phyloP scores from a whole-genome alignment of 2,329 filamentous ascomycete genomes.

The Monosporascus sp. region DNA sequence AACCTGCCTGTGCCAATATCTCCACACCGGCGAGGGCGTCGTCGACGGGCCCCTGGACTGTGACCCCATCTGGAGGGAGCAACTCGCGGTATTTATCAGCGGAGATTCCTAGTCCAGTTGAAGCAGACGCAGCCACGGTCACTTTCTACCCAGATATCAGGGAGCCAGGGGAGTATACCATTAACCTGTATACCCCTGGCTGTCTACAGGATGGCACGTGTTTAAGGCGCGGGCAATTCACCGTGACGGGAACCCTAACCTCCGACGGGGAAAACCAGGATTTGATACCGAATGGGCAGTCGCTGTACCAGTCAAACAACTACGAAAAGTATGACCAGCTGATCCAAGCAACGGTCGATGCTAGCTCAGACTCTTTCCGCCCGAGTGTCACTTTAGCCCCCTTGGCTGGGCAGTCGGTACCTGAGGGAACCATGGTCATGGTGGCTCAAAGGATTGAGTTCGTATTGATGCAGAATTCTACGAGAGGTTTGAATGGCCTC shows the following conservation, averaged over 20 bases:
- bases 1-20: slow-evolving; percentile 69
- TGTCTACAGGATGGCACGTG: slow-evolving; percentile 79
- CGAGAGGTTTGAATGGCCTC: slow-evolving; percentile 78
- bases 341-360: slow-evolving; percentile 80
- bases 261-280: slow-evolving; percentile 33
- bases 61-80: slow-evolving; percentile 62
- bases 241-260: slow-evolving; percentile 69
- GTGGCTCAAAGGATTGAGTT: slow-evolving; percentile 90
- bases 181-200: slow-evolving; percentile 89
- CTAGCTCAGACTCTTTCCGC: slow-evolving; percentile 64
- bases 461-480: slow-evolving; percentile 59
- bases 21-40: slow-evolving; percentile 61
- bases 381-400: slow-evolving; percentile 76
- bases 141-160: slow-evolving; percentile 79
- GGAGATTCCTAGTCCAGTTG: slow-evolving; percentile 50
- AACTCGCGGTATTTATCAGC: slow-evolving; percentile 72
- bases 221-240: slow-evolving; percentile 68
- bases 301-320: slow-evolving; percentile 85
- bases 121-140: slow-evolving; percentile 58
- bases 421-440: slow-evolving; percentile 55
- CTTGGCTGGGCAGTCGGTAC: slow-evolving; percentile 53
- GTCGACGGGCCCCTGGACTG: slow-evolving; percentile 67
- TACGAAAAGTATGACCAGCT: slow-evolving; percentile 96
- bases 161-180: slow-evolving; percentile 85
- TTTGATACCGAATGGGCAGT: slow-evolving; percentile 44